Evolutionary conservation across 2,329 filamentous ascomycete species (phyloP), one percentile per base, ranked within the genome.

Genomic region (Calonectria multiphialidica): DNA sequence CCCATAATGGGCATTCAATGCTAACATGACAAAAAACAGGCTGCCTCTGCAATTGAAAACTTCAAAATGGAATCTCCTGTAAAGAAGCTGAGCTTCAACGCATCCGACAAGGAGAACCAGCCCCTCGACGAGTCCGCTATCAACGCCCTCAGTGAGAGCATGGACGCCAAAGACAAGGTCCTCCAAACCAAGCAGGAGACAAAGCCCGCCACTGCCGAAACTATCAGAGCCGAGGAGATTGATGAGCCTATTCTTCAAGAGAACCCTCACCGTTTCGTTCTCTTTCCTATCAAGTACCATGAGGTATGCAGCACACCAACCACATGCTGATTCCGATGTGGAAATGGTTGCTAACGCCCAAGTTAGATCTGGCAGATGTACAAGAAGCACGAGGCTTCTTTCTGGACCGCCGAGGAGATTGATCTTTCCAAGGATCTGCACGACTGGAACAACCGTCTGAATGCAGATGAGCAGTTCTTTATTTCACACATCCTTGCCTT

Each of bases 321-420:
- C 78, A 93, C 93, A 93, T 92, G 89, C 93, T 89, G 80, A 79
- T 66, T 49, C 72, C 65, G 72, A 66, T 79, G 78, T 80, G 74
- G 55, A 21, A 74, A 72, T 30, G 30, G 59, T 80, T 5, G 13
- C 86, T 89, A 82, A 90, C 83, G 70, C 68, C 74, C 64, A 74
- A 72, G 62, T 73, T 76, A 98, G 96, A 97, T 98, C 86, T 99
- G 97, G 97, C 96, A 98, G 87, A 98, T 98, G 96, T 99, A 99
- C 92, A 99, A 99, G 92, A 98, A 98, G 89, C 96, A 96, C 78
- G 96, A 99, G 86, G 97, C 97, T 66, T 98, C 97, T 50, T 99
- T 99, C 93, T 99, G 97, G 97, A 99, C 97, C 49, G 97, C 97
- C 65, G 97, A 99, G 86, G 97, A 99, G 89, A 98, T 99, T 80